Evolutionary conservation across 805 yeast genomes (phyloP).

Genomic region (Kluyveromyces siamensis): DNA sequence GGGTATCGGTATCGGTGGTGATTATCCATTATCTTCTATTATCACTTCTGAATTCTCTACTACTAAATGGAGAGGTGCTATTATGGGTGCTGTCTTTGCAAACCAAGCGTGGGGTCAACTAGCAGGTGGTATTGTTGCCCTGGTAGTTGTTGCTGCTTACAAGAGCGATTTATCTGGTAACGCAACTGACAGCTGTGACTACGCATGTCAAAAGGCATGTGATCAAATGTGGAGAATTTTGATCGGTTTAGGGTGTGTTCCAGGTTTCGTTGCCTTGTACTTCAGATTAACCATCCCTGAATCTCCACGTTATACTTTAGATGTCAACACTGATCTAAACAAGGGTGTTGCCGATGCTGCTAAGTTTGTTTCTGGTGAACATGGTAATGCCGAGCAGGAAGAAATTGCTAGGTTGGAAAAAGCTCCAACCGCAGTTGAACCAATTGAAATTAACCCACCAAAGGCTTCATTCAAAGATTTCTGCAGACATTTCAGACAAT

Average conservation of each 20-base stretch:
- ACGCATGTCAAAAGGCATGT: conserved; percentile 62
- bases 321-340: conserved; percentile 52
- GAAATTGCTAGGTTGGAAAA: conserved; percentile 37
- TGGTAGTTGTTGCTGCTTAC: conserved; percentile 69
- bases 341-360: conserved; percentile 53
- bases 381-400: conserved; percentile 44
- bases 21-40: conserved; percentile 88
- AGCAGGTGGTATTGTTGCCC: conserved; percentile 75
- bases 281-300: conserved; percentile 92
- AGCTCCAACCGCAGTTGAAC: conserved; percentile 43
- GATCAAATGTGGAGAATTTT: conserved; percentile 94
- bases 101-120: conserved; percentile 97
- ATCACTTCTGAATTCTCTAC: conserved; percentile 89
- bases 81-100: conserved; percentile 92
- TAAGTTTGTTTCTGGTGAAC: conserved; percentile 40
- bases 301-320: conserved; percentile 86
- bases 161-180: conserved; percentile 51
- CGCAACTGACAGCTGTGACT: conserved; percentile 51
- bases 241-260: conserved; percentile 84
- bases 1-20: conserved; percentile 98
- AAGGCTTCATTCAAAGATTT: conserved; percentile 77
- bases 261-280: conserved; percentile 77
- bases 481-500: conserved; percentile 62
- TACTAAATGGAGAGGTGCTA: conserved; percentile 96
- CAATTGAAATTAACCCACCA: conserved; percentile 42